phyloP scores from a whole-genome alignment of 192 early-diverging fungal species.

The Coemansia sp. region DNA sequence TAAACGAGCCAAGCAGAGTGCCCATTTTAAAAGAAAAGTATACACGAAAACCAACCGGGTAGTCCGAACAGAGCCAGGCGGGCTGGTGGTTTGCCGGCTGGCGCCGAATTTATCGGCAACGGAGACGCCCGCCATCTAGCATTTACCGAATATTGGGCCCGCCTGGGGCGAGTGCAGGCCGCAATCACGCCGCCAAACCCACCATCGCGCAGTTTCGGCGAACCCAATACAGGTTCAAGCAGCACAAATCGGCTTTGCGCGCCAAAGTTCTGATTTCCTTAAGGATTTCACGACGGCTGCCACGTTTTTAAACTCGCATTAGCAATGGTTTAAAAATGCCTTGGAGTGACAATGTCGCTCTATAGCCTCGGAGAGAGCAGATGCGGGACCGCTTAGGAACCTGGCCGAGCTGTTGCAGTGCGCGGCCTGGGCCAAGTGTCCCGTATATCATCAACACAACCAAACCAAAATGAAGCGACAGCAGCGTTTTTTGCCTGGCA shows the following conservation, averaged over 20 bases:
- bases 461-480: conserved; percentile 1
- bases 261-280: background rate
- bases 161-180: too few relatives aligned
- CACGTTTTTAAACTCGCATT: conserved; percentile 26
- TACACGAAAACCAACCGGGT: too few relatives aligned
- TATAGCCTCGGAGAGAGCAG: conserved; percentile 43
- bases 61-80: too few relatives aligned
- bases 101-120: too few relatives aligned
- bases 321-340: conserved; percentile 37
- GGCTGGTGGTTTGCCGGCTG: too few relatives aligned
- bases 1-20: conserved; percentile 10
- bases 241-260: background rate
- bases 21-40: too few relatives aligned
- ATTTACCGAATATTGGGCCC: too few relatives aligned
- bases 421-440: conserved; percentile 31
- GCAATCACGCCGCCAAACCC: background rate
- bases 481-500: background rate
- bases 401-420: conserved; percentile 14
- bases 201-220: conserved; percentile 1
- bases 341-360: conserved; percentile 10
- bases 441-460: conserved; percentile 19
- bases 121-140: too few relatives aligned
- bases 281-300: conserved; percentile 42
- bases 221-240: background rate
- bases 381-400: conserved; percentile 38